Conservation (phyloP, 352 stramenopile species). For the Phytophthora sp. region DNA sequence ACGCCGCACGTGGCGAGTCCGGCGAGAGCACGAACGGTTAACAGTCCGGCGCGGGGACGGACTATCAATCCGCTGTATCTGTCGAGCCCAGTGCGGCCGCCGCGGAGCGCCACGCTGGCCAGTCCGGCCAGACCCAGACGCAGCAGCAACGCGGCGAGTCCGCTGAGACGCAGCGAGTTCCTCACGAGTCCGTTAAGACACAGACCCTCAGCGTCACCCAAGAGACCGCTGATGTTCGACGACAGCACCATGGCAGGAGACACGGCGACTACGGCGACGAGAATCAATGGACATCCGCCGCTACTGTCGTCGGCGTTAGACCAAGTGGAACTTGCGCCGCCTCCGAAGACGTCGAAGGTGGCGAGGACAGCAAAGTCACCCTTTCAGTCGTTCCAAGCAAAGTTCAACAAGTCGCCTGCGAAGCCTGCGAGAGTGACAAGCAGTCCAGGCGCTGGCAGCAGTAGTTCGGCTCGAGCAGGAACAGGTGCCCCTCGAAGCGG, state of each 20-base stretch:
- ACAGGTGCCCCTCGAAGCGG: constrained; percentile 28
- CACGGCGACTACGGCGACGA: neutral
- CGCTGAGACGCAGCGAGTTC: constrained; percentile 40
- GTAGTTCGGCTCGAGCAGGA: neutral
- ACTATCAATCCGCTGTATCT: constrained; percentile 34
- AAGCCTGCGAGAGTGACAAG: constrained; percentile 9
- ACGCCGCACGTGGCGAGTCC: constrained; percentile 33
- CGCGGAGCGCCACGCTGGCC: constrained; percentile 12
- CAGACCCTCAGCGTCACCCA: constrained; percentile 37
- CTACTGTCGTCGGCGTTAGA: constrained; percentile 43
- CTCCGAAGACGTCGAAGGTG: constrained; percentile 22
- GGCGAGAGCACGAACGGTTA: too few species aligned
- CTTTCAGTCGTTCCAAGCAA: constrained; percentile 85
- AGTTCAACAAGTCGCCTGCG: constrained; percentile 45
- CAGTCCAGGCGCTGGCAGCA: constrained; percentile 5
- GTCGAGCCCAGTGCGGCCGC: constrained; percentile 37
- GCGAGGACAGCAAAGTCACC: constrained; percentile 60
- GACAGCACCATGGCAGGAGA: constrained; percentile 3
- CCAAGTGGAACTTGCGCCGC: constrained; percentile 46
- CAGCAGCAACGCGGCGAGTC: constrained; percentile 32
- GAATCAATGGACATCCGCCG: constrained; percentile 28
- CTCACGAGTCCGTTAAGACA: constrained; percentile 42
- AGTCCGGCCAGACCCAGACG: constrained; percentile 32
- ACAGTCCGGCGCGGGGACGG: constrained; percentile 20
- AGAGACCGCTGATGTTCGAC: constrained; percentile 43